Evolutionary conservation across 2,329 filamentous ascomycete species (phyloP).

Genomic region (Nigrospora oryzae): DNA sequence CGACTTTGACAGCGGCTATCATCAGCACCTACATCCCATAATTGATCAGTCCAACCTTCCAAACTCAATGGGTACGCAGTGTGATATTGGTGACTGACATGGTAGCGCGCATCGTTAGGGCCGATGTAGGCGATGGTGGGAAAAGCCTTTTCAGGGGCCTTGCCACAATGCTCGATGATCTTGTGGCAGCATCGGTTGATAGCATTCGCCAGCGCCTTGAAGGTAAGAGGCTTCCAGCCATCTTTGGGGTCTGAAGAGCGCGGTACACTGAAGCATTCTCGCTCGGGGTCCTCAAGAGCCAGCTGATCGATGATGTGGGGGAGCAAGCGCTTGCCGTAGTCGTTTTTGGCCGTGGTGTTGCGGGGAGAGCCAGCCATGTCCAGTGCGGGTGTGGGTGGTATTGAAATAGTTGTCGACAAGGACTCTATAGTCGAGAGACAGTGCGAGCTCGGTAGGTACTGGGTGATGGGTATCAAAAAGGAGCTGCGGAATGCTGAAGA

Average conservation of each 20-base stretch:
- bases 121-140: constrained; percentile 37
- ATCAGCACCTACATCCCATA: constrained; percentile 4
- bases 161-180: constrained; percentile 20
- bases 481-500: too few relatives aligned
- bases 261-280: constrained; percentile 26
- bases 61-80: not conserved
- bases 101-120: constrained; percentile 22
- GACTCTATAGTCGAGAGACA: too few relatives aligned
- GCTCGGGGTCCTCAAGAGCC: constrained; percentile 22
- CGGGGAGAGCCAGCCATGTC: too few relatives aligned
- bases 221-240: constrained; percentile 30
- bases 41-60: not conserved
- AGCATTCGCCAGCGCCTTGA: constrained; percentile 27
- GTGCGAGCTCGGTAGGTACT: too few relatives aligned
- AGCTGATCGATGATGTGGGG: constrained; percentile 28
- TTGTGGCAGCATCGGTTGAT: constrained; percentile 28
- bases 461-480: too few relatives aligned
- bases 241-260: constrained; percentile 24
- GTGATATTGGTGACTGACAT: constrained; percentile 2
- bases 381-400: too few relatives aligned
- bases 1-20: constrained; percentile 17
- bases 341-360: not conserved
- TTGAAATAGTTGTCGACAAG: too few relatives aligned
- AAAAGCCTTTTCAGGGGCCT: constrained; percentile 12
- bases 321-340: constrained; percentile 18